These are phyloP conservation scores for Erigeron canadensis DNA, from an alignment of 129 eudicot species.

Conservation along the genomic window DNA sequence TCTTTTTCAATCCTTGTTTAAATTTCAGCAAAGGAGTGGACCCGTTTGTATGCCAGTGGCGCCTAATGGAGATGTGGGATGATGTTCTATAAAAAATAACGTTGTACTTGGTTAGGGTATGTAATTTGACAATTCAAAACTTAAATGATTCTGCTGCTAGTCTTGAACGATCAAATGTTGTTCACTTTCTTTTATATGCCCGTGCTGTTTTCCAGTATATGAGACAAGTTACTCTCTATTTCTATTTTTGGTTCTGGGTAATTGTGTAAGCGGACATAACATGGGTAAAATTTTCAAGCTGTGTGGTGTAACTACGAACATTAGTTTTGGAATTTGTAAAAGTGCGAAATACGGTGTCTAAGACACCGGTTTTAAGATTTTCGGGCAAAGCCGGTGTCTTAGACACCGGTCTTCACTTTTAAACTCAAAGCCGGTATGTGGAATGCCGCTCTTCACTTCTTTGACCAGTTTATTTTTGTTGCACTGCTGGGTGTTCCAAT, in stretches of 20 bases:
- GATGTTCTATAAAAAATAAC: slow-evolving; percentile 22
- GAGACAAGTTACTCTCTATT: slow-evolving; percentile 23
- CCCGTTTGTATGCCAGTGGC: slow-evolving; percentile 54
- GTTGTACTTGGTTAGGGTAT: slow-evolving; percentile 32
- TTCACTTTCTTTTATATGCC: slow-evolving; percentile 21
- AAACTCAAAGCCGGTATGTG: no score
- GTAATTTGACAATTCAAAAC: slow-evolving; percentile 20
- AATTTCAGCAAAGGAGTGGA: slow-evolving; percentile 55
- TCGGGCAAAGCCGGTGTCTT: no score
- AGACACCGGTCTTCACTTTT: no score
- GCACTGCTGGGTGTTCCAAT: no score
- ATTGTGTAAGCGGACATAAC: no score
- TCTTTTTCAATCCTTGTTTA: neutral
- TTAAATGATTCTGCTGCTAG: slow-evolving; percentile 23
- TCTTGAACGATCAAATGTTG: slow-evolving; percentile 22
- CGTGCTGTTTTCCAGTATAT: slow-evolving; percentile 24
- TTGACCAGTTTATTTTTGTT: no score
- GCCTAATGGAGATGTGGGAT: slow-evolving; percentile 29
- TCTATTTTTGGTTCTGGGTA: neutral
- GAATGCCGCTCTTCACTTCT: no score
- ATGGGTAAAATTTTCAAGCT: no score
- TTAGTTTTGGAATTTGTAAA: no score
- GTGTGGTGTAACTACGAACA: no score
- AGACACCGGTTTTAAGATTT: no score
- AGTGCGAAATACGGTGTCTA: no score